Evolutionary conservation across 2,329 filamentous ascomycete genomes (phyloP), one percentile per base, ranked within the genome.

Genomic region (Huntiella decipiens): DNA sequence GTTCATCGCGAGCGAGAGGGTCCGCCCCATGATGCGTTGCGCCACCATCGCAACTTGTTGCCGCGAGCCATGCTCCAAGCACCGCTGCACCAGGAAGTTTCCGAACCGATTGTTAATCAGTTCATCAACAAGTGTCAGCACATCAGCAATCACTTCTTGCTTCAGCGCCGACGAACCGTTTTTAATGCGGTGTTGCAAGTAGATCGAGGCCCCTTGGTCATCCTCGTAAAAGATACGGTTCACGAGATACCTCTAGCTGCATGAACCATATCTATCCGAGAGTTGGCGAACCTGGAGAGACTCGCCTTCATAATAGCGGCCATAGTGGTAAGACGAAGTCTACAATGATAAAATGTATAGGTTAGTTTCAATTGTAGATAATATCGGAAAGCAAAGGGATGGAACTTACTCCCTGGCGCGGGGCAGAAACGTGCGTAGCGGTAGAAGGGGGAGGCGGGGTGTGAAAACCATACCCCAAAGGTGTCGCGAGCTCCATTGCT

Each of bases 151-250:
- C 53, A 98, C 96, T 53, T 94, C 87, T 56, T 84, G 93, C 63
- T 96, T 98, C 61, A 96, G 91, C 57, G 96, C 87, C 0, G 79
- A 71, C 3, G 87, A 95, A 50, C 87, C 87, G 51, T 95, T 82
- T 66, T 98, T 98, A 54, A 98, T 81, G 66, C 98, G 98, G 65
- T 98, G 91, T 61, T 98, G 91, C 38, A 98, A 69, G 63, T 98
- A 98, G 56, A 98, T 96, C 2, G 91, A 98, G 7, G 92, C 91
- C 63, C 98, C 91, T 62, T 98, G 91, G 58, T 98, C 91, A 61
- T 98, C 96, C 66, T 87, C 95, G 73, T 85, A 92, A 53, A 98
- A 87, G 58, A 98, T 98, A 69, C 96, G 96, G 66, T 98, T 88
- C 46, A 98, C 91, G 55, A 98, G 95, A 60, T 94, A 95, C 65